phyloP scores from a whole-genome alignment of 805 yeast genomes.

The Metschnikowia dekortorum region DNA sequence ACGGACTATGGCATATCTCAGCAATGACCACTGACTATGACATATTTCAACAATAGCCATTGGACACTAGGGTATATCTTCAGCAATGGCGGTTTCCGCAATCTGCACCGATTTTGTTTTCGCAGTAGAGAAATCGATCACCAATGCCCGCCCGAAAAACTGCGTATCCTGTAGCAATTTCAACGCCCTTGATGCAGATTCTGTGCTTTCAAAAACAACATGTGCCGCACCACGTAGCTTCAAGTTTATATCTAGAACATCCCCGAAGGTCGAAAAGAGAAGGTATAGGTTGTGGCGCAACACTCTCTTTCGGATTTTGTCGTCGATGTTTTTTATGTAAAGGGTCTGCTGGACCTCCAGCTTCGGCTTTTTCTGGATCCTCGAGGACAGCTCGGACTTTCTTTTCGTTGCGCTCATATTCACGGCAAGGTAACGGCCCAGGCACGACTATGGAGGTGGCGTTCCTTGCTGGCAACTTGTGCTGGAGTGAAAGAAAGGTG shows the following conservation, averaged over 20 bases:
- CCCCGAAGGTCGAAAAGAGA: slow-evolving; percentile 61
- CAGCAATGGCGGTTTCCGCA: slow-evolving; percentile 9
- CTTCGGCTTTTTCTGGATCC: slow-evolving; percentile 4
- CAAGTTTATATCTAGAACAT: slow-evolving; percentile 50
- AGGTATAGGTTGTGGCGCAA: slow-evolving; percentile 54
- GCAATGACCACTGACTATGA: too few species aligned
- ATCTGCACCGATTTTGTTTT: slow-evolving; percentile 23
- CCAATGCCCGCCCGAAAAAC: slow-evolving; percentile 48
- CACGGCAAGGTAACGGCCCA: background rate
- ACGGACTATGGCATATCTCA: too few species aligned
- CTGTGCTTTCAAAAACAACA: slow-evolving; percentile 45
- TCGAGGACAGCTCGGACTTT: background rate
- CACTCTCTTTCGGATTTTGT: slow-evolving; percentile 42
- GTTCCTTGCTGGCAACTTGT: background rate
- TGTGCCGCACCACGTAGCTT: slow-evolving; percentile 66
- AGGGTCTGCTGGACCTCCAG: slow-evolving; percentile 41
- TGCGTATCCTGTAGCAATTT: slow-evolving; percentile 41
- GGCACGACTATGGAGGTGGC: background rate
- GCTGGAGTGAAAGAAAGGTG: background rate
- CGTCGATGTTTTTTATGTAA: slow-evolving; percentile 57
- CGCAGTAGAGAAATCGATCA: slow-evolving; percentile 35
- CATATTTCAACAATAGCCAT: background rate
- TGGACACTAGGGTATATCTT: background rate
- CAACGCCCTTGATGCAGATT: slow-evolving; percentile 50
- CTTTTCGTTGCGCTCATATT: slow-evolving; percentile 1